These are phyloP conservation scores for Sporisorium graminicola DNA, from an alignment of 1,284 basidiomycete species.

Conservation along the genomic window DNA sequence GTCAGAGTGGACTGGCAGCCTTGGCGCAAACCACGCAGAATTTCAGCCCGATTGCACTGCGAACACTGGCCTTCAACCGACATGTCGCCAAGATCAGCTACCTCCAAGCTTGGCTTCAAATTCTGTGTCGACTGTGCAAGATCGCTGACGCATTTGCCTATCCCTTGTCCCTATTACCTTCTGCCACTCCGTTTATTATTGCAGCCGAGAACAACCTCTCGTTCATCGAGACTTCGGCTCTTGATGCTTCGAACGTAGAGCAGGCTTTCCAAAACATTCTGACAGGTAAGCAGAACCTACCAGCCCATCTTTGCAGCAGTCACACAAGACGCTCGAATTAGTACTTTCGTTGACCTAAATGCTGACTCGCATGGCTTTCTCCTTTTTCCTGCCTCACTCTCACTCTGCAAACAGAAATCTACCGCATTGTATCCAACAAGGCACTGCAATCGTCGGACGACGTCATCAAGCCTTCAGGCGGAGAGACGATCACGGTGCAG, in stretches of 20 bases:
- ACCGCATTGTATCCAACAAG: slow-evolving; percentile 70
- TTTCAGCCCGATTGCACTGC: not conserved
- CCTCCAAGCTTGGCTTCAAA: not conserved
- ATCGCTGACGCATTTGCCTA: not conserved
- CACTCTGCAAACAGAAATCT: slow-evolving; percentile 57
- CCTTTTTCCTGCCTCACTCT: not conserved
- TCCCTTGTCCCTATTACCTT: not conserved
- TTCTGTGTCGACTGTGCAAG: not conserved
- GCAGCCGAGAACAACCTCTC: slow-evolving; percentile 84
- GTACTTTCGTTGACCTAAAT: not conserved
- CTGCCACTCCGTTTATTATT: not conserved
- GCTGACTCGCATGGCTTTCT: slow-evolving; percentile 15
- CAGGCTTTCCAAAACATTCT: slow-evolving; percentile 93
- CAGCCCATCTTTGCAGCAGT: not conserved
- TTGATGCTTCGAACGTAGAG: slow-evolving; percentile 99
- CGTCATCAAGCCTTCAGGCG: slow-evolving; percentile 68
- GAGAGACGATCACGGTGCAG: slow-evolving; percentile 70
- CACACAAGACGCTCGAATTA: not conserved
- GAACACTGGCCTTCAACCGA: not conserved
- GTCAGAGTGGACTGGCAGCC: not conserved
- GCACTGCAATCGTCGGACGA: slow-evolving; percentile 69
- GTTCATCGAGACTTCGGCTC: slow-evolving; percentile 95
- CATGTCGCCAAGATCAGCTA: not conserved
- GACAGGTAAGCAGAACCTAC: slow-evolving; percentile 77
- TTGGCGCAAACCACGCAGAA: not conserved